phyloP scores from a whole-genome alignment of 306 rosid genomes.

The Elaeagnus macrophylla region DNA sequence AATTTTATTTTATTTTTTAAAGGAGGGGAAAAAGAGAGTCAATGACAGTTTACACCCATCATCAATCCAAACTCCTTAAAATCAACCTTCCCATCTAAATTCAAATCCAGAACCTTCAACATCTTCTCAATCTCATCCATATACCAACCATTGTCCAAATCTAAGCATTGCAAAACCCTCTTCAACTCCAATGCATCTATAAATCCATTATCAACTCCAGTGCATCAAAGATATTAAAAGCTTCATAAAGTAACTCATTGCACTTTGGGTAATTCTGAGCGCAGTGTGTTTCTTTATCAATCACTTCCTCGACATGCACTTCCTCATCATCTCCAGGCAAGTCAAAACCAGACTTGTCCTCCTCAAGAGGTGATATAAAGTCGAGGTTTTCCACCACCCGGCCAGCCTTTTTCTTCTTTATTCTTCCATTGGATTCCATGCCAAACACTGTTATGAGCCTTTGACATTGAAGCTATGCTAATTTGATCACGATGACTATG shows the following conservation, averaged over 20 bases:
- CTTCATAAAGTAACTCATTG: constrained; percentile 47
- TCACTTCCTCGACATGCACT: constrained; percentile 54
- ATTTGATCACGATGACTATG: no score
- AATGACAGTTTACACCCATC: constrained; percentile 42
- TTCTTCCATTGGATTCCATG: constrained; percentile 41
- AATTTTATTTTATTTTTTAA: no score
- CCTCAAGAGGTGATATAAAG: constrained; percentile 32
- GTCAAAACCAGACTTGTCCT: constrained; percentile 34
- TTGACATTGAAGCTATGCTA: no score
- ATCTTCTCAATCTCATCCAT: constrained; percentile 63
- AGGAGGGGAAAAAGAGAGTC: no score
- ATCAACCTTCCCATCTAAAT: constrained; percentile 87
- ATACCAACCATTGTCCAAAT: constrained; percentile 73
- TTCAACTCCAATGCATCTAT: constrained; percentile 83
- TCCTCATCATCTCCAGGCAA: constrained; percentile 24
- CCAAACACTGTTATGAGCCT: no score
- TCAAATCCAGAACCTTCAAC: constrained; percentile 76
- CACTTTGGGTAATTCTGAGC: constrained; percentile 25
- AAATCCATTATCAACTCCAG: constrained; percentile 80
- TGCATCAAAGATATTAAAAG: constrained; percentile 83
- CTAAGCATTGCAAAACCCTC: constrained; percentile 84
- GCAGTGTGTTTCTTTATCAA: constrained; percentile 44
- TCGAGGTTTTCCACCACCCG: constrained; percentile 75
- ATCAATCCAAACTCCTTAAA: constrained; percentile 70
- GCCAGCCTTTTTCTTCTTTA: constrained; percentile 63